These are phyloP conservation scores for Nicotiana otophora DNA, from an alignment of 257 asterid genomes.

Conservation along the genomic window DNA sequence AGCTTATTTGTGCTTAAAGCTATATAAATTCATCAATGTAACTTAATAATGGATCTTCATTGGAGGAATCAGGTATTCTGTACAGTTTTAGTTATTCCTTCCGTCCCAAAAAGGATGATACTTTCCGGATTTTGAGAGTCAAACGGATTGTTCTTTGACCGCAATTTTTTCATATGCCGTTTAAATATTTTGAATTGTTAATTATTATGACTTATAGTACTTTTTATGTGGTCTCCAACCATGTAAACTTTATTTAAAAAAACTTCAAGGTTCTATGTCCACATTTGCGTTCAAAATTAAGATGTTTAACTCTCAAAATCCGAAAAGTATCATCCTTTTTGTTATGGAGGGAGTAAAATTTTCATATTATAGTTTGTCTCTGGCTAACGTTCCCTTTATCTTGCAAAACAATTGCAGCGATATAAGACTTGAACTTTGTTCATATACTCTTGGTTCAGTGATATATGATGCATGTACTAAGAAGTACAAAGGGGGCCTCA, in stretches of 20 bases:
- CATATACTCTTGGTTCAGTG: background rate
- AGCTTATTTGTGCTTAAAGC: background rate
- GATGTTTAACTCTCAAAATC: too few relatives aligned
- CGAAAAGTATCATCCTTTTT: too few relatives aligned
- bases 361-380: background rate
- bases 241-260: too few relatives aligned
- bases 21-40: background rate
- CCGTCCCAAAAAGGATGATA: too few relatives aligned
- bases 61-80: background rate
- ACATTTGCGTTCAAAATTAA: too few relatives aligned
- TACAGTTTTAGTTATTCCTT: background rate
- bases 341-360: background rate
- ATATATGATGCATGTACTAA: background rate
- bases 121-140: too few relatives aligned
- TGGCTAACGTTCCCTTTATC: background rate
- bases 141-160: too few relatives aligned
- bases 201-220: too few relatives aligned
- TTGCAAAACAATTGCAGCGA: background rate
- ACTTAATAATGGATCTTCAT: background rate
- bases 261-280: too few relatives aligned
- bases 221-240: too few relatives aligned
- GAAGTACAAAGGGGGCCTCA: background rate
- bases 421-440: background rate
- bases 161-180: too few relatives aligned
- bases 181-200: too few relatives aligned